Base-by-base conservation (phyloP, 805 yeast species). In the Kodamaea jinghongensis region DNA sequence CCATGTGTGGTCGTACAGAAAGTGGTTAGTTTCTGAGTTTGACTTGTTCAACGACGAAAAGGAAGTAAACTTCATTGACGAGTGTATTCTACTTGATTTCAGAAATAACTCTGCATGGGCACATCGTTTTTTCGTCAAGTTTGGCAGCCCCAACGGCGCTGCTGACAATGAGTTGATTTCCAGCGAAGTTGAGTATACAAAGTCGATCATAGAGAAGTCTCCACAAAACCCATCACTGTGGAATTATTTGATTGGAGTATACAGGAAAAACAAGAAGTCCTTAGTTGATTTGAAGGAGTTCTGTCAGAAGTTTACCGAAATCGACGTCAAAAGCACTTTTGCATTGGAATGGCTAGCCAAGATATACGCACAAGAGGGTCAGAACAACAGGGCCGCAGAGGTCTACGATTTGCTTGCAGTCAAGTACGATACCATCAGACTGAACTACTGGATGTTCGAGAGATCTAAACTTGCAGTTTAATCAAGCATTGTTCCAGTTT, bases 41-140 rank as follows among this genome's bases (percentile, higher is more conserved):
- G 56, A 67, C 1, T 65, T 78, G 29, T 80, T 63, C 49, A 40
- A 48, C 13, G 61, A 67, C 30, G 52, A 51, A 17, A 56, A 61
- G 27, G 95, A 88, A 54, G 46, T 80, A 11, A 54, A 52, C 4
- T 83, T 76, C 54, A 72, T 78, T 0, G 67, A 73, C 4, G 41
- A 46, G 15, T 62, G 76, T 50, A 59, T 91, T 3, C 58, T 60
- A 2, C 53, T 64, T 6, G 99, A 93, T 59, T 76, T 86, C 6
- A 70, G 88, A 50, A 93, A 93, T 63, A 93, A 93, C 60, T 84
- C 95, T 36, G 96, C 95, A 1, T 93, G 99, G 99, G 76, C 81
- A 43, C 95, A 86, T 61, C 72, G 97, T 39, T 85, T 70, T 64
- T 86, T 82, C 48, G 60, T 84, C 8, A 50, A 71, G 28, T 63